These are phyloP conservation scores for Trichoderma endophyticum DNA, from an alignment of 2,329 filamentous ascomycete genomes.

Conservation along the genomic window DNA sequence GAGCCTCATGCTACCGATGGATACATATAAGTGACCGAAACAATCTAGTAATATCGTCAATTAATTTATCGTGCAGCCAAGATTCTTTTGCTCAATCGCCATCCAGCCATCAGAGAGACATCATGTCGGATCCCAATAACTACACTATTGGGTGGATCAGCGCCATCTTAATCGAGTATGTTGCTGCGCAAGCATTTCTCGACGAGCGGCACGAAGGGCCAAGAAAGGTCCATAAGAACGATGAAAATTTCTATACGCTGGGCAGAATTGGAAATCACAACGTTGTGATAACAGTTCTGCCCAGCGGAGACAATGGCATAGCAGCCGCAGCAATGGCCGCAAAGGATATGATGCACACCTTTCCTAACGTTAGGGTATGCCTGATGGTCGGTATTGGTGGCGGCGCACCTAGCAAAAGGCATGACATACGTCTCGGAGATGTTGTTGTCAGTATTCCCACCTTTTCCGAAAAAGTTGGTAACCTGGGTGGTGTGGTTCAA, in stretches of 20 bases:
- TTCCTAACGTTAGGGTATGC: not conserved
- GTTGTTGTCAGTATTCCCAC: not conserved
- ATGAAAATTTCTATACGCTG: not conserved
- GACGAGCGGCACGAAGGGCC: not conserved
- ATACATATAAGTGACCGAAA: not conserved
- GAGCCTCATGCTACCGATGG: slow-evolving; percentile 11
- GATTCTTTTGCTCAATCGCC: too few relatives aligned
- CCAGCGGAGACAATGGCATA: not conserved
- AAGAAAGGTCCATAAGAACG: fast-evolving
- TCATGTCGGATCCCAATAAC: not conserved
- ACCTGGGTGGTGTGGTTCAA: not conserved
- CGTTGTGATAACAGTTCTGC: not conserved
- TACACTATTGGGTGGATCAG: slow-evolving; percentile 45
- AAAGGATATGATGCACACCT: not conserved
- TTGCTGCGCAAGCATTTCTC: slow-evolving; percentile 31
- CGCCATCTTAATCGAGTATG: slow-evolving; percentile 36
- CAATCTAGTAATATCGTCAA: not conserved
- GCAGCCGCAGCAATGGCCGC: not conserved
- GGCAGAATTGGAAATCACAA: not conserved
- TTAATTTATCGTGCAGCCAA: too few relatives aligned
- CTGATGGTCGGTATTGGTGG: not conserved
- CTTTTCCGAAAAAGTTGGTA: fast-evolving
- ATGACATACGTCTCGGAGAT: not conserved
- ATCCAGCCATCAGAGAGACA: fast-evolving
- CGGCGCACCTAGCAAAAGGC: not conserved